Evolutionary conservation across 805 yeast species (phyloP), one percentile per base, ranked within the genome.

Genomic region (Saccharomyces eubayanus): DNA sequence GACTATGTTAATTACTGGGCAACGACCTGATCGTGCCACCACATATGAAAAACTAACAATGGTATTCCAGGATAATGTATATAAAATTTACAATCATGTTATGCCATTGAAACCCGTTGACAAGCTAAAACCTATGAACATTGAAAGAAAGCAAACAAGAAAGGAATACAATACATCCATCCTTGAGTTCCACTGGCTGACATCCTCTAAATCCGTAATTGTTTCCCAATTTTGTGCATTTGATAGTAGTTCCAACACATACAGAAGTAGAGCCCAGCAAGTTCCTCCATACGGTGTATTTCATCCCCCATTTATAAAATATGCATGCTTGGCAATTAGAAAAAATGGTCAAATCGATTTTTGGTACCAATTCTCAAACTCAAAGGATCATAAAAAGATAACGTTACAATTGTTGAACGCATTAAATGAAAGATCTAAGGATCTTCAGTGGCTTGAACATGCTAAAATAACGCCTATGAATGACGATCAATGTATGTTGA

Each of bases 1-100:
- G 47, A 77, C 86, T 2, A 77, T 84, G 55, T 64, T 78, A 24
- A 78, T 77, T 0, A 73, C 82, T 0, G 85, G 86, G 2, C 74
- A 79, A 58, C 66, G 62, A 58, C 73, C 66, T 53, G 69, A 62
- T 43, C 72, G 68, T 28, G 60, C 67, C 12, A 59, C 66, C 12
- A 63, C 72, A 3, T 63, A 63, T 46, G 70, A 70, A 62, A 67
- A 65, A 46, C 43, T 68, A 27, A 65, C 71, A 6, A 60, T 64
- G 61, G 62, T 74, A 24, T 71, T 72, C 50, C 77, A 73, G 53
- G 78, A 76, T 52, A 72, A 70, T 49, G 61, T 70, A 0, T 65
- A 61, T 55, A 61, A 67, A 48, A 64, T 63, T 10, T 60, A 66
- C 47, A 68, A 64, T 45, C 67, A 65, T 53, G 61, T 63, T 14